These are phyloP conservation scores for Blastobotrys buckinghamii DNA, from an alignment of 1,139 yeast genomes.

Conservation along the genomic window DNA sequence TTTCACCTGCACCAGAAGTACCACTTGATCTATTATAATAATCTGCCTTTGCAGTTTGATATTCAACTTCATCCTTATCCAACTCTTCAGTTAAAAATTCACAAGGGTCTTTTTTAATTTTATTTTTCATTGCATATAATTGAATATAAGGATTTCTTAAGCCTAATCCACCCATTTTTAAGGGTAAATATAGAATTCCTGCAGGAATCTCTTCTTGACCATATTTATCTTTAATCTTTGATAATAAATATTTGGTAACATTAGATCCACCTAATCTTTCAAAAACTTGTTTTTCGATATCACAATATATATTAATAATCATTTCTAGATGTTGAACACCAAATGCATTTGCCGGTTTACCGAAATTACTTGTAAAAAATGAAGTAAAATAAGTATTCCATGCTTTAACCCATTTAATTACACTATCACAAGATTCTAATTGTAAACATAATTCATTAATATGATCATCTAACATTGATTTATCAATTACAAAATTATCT, in stretches of 20 bases:
- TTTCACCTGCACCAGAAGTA: not conserved
- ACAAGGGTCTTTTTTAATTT: constrained; percentile 1
- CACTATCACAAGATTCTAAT: constrained; percentile 10
- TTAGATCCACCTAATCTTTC: constrained; percentile 8
- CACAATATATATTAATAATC: constrained; percentile 14
- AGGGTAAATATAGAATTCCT: constrained; percentile 19
- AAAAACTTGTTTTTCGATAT: constrained; percentile 15
- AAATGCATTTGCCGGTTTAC: constrained; percentile 14
- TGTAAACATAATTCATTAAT: constrained; percentile 17
- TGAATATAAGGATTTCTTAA: constrained; percentile 14
- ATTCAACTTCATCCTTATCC: constrained; percentile 9
- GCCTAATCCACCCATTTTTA: constrained; percentile 17
- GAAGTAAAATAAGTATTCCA: constrained; percentile 17
- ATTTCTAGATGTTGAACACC: constrained; percentile 16
- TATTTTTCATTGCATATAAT: constrained; percentile 5
- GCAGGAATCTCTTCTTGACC: constrained; percentile 8
- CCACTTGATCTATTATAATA: constrained; percentile 2
- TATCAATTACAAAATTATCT: constrained; percentile 13
- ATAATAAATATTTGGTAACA: constrained; percentile 8
- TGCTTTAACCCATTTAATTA: constrained; percentile 16
- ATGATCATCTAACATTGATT: constrained; percentile 13
- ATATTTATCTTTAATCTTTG: constrained; percentile 1
- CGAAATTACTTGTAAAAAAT: constrained; percentile 16
- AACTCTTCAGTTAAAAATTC: constrained; percentile 8
- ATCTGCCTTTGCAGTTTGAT: constrained; percentile 4